These are phyloP conservation scores for Xylariaceae sp. DNA, from an alignment of 2,329 filamentous ascomycete species.

Conservation along the genomic window DNA sequence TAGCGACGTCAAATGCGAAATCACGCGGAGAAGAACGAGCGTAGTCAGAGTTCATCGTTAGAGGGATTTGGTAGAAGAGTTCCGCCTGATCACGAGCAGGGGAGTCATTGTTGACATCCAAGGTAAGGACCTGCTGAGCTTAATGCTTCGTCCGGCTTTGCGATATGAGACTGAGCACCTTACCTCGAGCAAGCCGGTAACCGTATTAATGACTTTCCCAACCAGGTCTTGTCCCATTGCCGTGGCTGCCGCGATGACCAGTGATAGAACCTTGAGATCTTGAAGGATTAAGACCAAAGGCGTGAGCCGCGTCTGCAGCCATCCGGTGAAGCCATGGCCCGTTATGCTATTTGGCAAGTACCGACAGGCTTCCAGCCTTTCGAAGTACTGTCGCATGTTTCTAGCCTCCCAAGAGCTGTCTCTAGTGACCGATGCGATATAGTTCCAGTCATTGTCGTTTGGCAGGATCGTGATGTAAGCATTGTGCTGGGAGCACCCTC, in stretches of 20 bases:
- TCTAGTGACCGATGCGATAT: conserved; percentile 33
- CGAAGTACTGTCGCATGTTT: conserved; percentile 21
- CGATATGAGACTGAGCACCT: conserved; percentile 13
- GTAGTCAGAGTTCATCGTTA: conserved; percentile 35
- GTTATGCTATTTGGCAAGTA: conserved; percentile 34
- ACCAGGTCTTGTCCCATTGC: conserved; percentile 18
- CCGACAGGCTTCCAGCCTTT: conserved; percentile 20
- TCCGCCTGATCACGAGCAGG: conserved; percentile 35
- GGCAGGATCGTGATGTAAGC: conserved; percentile 33
- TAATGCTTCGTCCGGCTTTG: conserved; percentile 2
- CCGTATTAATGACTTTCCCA: background rate
- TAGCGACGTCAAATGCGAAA: conserved; percentile 41
- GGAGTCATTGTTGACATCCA: conserved; percentile 40
- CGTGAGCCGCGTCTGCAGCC: conserved; percentile 19
- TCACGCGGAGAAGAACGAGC: conserved; percentile 45
- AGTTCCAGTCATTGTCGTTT: conserved; percentile 38
- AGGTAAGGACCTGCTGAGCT: conserved; percentile 29
- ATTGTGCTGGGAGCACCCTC: conserved; percentile 25
- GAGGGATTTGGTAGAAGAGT: conserved; percentile 45
- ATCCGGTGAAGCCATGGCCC: conserved; percentile 23
- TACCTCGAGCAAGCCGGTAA: conserved; percentile 14
- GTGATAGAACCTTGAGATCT: conserved; percentile 11
- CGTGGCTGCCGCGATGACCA: conserved; percentile 8
- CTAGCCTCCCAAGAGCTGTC: conserved; percentile 21
- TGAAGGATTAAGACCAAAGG: conserved; percentile 11